Evolutionary conservation across 164 flowering plant genomes (phyloP), one percentile per base, ranked within the genome.

Genomic region (Nymphaea colorata): DNA sequence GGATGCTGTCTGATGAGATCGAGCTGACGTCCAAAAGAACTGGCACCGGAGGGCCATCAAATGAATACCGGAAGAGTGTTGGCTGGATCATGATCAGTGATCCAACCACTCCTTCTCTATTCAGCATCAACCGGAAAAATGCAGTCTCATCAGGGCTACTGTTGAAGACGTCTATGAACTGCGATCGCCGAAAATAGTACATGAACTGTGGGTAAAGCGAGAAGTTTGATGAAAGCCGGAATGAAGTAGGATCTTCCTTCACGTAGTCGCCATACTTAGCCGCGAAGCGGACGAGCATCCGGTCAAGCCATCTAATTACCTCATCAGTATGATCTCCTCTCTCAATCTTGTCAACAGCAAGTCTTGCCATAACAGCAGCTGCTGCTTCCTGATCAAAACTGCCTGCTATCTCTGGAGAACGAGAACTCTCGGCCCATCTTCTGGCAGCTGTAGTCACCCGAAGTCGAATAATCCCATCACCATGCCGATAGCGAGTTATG

Each of bases 381-480:
- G 98, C 98, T 44, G 97, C 84, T 81, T 94, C 97, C 75, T 94
- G 98, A 77, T 94, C 98, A 71, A 94, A 94, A 5, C 98, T 96
- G 42, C 87, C 73, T 44, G 86, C 76, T 18, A 91, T 81, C 72
- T 89, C 98, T 8, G 91, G 86, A 25, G 93, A 85, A 53, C 82
- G 71, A 6, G 68, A 70, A 17, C 42, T 61, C 45, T 73, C 86
- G 42, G 81, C 93, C 96, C 96, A 93, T 79, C 98, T 85, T 82
- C 98, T 86, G 15, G 98, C 96, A 41, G 79, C 90, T 44, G 97
- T 91, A 6, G 88, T 87, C 69, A 93, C 98, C 68, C 98, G 83
- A 71, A 82, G 89, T 60, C 93, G 81, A 15, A 83, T 57, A 42
- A 82, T 87, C 74, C 76, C 81, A 74, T 77, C 81, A 18, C 90